phyloP scores from a whole-genome alignment of 306 rosid species.

The Abrus precatorius region DNA sequence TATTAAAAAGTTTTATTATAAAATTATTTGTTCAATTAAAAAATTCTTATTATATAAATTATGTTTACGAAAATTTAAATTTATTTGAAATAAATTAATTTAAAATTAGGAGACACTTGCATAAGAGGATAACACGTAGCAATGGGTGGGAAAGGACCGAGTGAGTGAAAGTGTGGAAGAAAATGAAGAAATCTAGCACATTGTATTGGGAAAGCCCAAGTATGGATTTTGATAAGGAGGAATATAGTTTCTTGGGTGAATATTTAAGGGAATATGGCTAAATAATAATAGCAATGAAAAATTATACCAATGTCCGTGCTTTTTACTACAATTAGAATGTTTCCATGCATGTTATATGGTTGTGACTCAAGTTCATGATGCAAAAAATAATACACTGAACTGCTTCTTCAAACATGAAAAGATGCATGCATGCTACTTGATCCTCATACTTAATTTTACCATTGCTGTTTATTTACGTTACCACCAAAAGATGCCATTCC shows the following conservation, averaged over 20 bases:
- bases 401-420: slow-evolving; percentile 4
- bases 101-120: slow-evolving; percentile 18
- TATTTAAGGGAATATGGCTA: slow-evolving; percentile 24
- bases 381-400: slow-evolving; percentile 9
- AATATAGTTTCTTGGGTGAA: slow-evolving; percentile 30
- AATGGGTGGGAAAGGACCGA: background rate
- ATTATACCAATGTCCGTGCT: slow-evolving; percentile 14
- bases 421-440: slow-evolving; percentile 39
- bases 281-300: slow-evolving; percentile 25
- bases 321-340: slow-evolving; percentile 48
- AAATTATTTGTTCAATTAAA: too few relatives aligned
- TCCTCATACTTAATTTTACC: background rate
- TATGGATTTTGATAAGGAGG: slow-evolving; percentile 27
- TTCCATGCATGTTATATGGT: slow-evolving; percentile 5
- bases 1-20: too few relatives aligned
- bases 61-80: too few relatives aligned
- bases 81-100: too few relatives aligned
- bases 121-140: slow-evolving; percentile 18
- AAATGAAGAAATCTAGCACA: slow-evolving; percentile 14
- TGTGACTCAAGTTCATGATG: slow-evolving; percentile 11
- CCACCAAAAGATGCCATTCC: slow-evolving; percentile 4
- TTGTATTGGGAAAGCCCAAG: slow-evolving; percentile 21
- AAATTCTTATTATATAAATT: too few relatives aligned
- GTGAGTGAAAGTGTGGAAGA: slow-evolving; percentile 1
- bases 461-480: background rate